phyloP scores from a whole-genome alignment of 2,329 filamentous ascomycete species.

The Pestalotiopsis sp. region DNA sequence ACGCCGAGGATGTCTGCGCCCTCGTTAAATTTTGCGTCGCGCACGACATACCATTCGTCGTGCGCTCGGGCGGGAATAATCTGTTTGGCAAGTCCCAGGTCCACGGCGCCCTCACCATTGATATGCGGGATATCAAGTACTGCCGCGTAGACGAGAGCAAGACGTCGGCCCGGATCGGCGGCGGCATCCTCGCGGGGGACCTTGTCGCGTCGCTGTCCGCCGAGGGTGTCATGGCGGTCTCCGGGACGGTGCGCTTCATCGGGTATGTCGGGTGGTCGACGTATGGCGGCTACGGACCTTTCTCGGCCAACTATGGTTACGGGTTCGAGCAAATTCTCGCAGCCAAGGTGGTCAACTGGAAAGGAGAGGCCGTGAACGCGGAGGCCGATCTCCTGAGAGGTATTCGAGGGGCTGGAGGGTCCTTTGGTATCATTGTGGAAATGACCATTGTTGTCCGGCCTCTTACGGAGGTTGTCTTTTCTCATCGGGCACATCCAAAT shows the following conservation, averaged over 20 bases:
- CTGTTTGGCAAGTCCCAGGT: neutral
- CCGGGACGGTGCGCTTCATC: slow-evolving; percentile 25
- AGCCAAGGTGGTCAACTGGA: slow-evolving; percentile 38
- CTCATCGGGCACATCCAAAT: neutral
- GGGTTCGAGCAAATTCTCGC: slow-evolving; percentile 38
- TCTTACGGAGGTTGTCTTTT: slow-evolving; percentile 24
- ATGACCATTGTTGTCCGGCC: slow-evolving; percentile 40
- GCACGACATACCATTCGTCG: neutral
- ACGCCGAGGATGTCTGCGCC: neutral
- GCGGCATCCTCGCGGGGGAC: neutral
- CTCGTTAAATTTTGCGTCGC: neutral
- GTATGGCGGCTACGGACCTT: slow-evolving; percentile 35
- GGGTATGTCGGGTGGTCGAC: slow-evolving; percentile 36
- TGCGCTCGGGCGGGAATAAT: neutral
- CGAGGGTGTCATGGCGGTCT: neutral
- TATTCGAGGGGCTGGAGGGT: slow-evolving; percentile 40
- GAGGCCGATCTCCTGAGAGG: slow-evolving; percentile 37
- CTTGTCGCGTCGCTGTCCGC: neutral
- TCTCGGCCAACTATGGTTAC: slow-evolving; percentile 32
- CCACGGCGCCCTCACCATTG: neutral
- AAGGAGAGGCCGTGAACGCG: slow-evolving; percentile 38
- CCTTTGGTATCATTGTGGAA: slow-evolving; percentile 41
- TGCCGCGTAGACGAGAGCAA: neutral
- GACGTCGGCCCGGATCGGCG: neutral
- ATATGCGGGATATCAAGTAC: slow-evolving; percentile 3